Base-by-base conservation (phyloP, 2,329 filamentous ascomycete genomes). In the Sclerotinia borealis region DNA sequence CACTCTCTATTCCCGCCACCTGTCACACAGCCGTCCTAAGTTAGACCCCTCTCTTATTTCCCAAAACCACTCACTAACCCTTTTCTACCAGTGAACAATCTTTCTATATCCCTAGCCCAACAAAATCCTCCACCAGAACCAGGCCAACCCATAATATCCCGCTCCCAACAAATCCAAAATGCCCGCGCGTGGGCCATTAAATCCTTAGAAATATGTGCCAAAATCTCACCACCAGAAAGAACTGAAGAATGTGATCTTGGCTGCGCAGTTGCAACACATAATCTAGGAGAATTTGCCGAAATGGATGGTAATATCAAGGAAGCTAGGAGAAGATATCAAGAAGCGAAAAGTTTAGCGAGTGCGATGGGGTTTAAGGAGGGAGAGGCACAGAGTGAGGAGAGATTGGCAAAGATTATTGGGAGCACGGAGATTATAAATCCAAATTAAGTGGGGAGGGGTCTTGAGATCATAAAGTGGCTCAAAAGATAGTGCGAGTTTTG, bases 1-100 rank as follows among this genome's bases (percentile, higher is more conserved):
- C 87, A 22, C 77, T 95, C 51, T 88, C 85, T 74, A 81, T 85
- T 3, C 77, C 77, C 1, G 80, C 79, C 29, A 83, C 80, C 36
- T 97, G 93, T 74, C 92, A 96, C 74, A 86, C 89, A 58, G 89
- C 91, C 34, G 82, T 93, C 17, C 80, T 97, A 73, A 96, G 82
- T 89, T 80, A 73, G 51, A 82, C 80, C 11, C 25, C 29, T 36
- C 25, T 4, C 11, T 19, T 41, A 37, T 36, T 34, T 50, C 15
- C 4, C 2, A 15, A 41, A 27, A 31, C 3, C 4, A 51, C 22
- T 64, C 69, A 59, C 37, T 61, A 55, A 61, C 29, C 56, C 41
- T 25, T 29, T 29, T 50, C 22, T 22, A 7, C 34, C n/a, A 87
- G 84, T 93, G 90, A 93, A 92, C 78, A 93, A 93, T 74, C 81